phyloP scores from a whole-genome alignment of 352 stramenopile genomes.

The Pythium brachiatum region DNA sequence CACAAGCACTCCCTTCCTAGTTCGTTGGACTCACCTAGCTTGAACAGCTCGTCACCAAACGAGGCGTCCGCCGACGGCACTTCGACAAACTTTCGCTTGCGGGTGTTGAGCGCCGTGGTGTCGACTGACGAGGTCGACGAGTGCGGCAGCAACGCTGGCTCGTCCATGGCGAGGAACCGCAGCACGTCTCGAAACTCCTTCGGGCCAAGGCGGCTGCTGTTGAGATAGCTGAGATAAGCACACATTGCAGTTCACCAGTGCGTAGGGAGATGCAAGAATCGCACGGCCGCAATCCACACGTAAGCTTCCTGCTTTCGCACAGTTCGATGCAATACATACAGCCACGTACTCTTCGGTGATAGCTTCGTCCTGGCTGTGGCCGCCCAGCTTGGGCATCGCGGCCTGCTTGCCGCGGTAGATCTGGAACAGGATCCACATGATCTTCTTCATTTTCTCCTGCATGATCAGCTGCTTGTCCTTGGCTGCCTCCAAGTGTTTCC shows the following conservation, averaged over 20 bases:
- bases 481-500: conserved; percentile 80
- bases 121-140: conserved; percentile 43
- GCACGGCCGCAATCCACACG: conserved; percentile 21
- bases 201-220: conserved; percentile 71
- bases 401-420: conserved; percentile 86
- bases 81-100: conserved; percentile 86
- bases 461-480: conserved; percentile 89
- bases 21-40: conserved; percentile 37
- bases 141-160: conserved; percentile 61
- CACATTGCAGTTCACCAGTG: conserved; percentile 16
- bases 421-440: conserved; percentile 89
- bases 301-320: conserved; percentile 25
- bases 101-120: conserved; percentile 31
- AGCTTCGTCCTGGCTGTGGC: conserved; percentile 43
- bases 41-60: conserved; percentile 32
- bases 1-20: no score
- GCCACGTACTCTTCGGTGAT: conserved; percentile 83
- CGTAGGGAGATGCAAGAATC: conserved; percentile 17
- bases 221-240: conserved; percentile 74
- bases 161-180: conserved; percentile 84
- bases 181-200: conserved; percentile 86
- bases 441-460: conserved; percentile 92
- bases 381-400: conserved; percentile 64
- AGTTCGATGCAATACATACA: conserved; percentile 15
- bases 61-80: conserved; percentile 29